Conservation (phyloP, 1,284 basidiomycete species). For the Ustanciosporium gigantosporum region DNA sequence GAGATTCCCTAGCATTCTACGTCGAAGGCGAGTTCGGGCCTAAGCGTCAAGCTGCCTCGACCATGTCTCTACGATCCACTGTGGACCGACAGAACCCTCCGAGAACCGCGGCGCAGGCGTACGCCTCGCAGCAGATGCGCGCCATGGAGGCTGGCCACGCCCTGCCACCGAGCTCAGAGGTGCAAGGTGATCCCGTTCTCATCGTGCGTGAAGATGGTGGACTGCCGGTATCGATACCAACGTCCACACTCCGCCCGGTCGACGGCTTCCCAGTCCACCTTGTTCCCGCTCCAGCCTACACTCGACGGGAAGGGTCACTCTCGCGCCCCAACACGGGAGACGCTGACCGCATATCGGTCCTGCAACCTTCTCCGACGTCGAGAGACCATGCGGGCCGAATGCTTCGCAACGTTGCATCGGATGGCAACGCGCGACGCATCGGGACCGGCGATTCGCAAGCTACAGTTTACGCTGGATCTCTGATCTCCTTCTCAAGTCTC, state of each 20-base stretch:
- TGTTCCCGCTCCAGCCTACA: not conserved
- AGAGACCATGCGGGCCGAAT: not conserved
- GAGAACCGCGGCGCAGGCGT: slow-evolving; percentile 1
- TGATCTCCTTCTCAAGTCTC: slow-evolving; percentile 5
- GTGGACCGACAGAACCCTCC: not conserved
- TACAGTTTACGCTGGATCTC: slow-evolving; percentile 1
- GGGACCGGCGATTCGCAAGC: slow-evolving; percentile 1
- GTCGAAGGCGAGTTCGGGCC: slow-evolving; percentile 34
- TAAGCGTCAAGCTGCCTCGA: slow-evolving; percentile 5
- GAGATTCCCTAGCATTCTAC: slow-evolving; percentile 25
- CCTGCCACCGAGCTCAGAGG: too few species aligned
- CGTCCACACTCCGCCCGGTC: not conserved
- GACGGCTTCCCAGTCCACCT: not conserved
- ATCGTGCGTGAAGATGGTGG: not conserved
- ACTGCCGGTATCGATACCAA: too few species aligned
- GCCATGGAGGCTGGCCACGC: slow-evolving; percentile 19
- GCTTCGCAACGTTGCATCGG: not conserved
- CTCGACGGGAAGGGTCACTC: not conserved
- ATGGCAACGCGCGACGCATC: not conserved
- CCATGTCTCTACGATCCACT: slow-evolving; percentile 1
- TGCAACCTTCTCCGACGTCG: not conserved
- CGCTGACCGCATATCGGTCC: not conserved
- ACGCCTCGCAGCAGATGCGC: slow-evolving; percentile 17
- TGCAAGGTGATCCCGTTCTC: not conserved
- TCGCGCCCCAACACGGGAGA: not conserved